phyloP scores from a whole-genome alignment of 495 filamentous ascomycete species.

The Tricharina praecox region DNA sequence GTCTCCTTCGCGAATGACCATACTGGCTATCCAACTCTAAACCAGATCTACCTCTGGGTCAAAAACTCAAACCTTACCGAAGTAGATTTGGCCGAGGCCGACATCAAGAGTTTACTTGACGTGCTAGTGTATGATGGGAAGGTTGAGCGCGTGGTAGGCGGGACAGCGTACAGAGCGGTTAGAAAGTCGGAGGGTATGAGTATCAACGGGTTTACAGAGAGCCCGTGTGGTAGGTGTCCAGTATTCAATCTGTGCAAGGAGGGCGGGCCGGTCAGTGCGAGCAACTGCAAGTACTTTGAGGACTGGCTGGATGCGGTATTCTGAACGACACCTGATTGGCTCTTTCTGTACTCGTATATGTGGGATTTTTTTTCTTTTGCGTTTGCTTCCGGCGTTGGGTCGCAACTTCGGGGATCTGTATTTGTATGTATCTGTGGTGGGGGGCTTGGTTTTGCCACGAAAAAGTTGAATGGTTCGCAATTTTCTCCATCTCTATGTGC shows the following conservation, averaged over 20 bases:
- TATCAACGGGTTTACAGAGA: constrained; percentile 60
- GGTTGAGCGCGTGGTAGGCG: constrained; percentile 42
- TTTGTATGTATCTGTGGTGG: too few species aligned
- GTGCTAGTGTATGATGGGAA: constrained; percentile 73
- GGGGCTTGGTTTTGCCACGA: too few species aligned
- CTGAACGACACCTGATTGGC: too few species aligned
- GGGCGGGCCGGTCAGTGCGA: constrained; percentile 71
- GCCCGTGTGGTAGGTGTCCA: constrained; percentile 79
- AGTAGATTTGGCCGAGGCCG: constrained; percentile 47
- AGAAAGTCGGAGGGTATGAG: constrained; percentile 30
- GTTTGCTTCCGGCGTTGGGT: too few species aligned
- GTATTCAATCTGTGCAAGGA: constrained; percentile 87
- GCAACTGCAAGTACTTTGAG: constrained; percentile 78
- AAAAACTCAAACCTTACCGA: constrained; percentile 46
- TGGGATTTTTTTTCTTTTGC: too few species aligned
- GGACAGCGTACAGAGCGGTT: constrained; percentile 36
- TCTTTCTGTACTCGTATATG: too few species aligned
- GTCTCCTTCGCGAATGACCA: constrained; percentile 55
- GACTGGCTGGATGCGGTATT: constrained; percentile 60
- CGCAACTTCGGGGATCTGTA: too few species aligned
- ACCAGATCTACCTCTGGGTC: constrained; percentile 54
- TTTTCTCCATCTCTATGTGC: too few species aligned
- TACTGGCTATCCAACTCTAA: constrained; percentile 55
- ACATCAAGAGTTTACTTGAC: constrained; percentile 66
- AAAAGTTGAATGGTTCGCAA: too few species aligned